phyloP scores from a whole-genome alignment of 1,284 basidiomycete genomes.

The Ustilago trichophora region DNA sequence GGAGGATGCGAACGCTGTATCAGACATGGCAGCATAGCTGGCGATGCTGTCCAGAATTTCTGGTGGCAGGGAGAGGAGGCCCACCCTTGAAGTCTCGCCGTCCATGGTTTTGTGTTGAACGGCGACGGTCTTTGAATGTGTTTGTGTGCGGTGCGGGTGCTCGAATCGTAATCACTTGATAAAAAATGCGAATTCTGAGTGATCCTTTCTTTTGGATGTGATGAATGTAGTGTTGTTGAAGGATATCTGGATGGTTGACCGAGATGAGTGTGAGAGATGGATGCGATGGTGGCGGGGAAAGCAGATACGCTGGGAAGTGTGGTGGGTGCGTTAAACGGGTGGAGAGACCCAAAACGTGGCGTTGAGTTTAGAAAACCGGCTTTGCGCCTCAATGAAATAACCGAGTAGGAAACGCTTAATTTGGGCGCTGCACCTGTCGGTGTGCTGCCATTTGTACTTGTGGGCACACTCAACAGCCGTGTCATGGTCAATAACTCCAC shows the following conservation, averaged over 20 bases:
- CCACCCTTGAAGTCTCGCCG: slow-evolving; percentile 6
- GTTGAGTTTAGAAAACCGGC: slow-evolving; percentile 8
- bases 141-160: too few species aligned
- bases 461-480: too few species aligned
- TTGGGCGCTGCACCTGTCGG: too few species aligned
- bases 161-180: too few species aligned
- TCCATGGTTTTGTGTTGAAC: slow-evolving; percentile 10
- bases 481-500: too few species aligned
- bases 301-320: neutral
- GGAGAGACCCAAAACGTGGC: neutral
- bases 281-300: neutral
- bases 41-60: slow-evolving; percentile 58
- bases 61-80: slow-evolving; percentile 42
- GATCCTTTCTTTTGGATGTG: too few species aligned
- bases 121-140: too few species aligned
- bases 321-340: neutral
- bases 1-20: slow-evolving; percentile 19
- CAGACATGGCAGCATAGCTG: slow-evolving; percentile 34
- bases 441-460: too few species aligned
- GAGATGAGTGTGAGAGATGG: neutral
- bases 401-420: neutral
- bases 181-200: too few species aligned
- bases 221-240: too few species aligned
- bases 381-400: slow-evolving; percentile 5
- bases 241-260: too few species aligned